These are phyloP conservation scores for Podila clonocystis DNA, from an alignment of 192 early-diverging fungal genomes.

Conservation along the genomic window DNA sequence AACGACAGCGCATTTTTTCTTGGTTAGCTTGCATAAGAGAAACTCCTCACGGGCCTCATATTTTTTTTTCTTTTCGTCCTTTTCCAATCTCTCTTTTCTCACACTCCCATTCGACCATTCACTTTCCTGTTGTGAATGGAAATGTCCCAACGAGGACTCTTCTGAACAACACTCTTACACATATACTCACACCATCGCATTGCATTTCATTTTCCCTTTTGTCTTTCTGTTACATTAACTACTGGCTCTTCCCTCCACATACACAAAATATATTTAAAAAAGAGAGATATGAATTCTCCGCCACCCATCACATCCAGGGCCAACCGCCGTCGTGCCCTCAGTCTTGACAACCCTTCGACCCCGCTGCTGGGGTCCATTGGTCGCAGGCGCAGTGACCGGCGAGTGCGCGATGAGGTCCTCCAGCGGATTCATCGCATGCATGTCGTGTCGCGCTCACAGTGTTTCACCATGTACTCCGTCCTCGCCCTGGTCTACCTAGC, in stretches of 20 bases:
- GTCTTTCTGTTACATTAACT: neutral
- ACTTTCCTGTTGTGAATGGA: neutral
- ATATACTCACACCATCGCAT: no score
- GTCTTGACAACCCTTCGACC: conserved; percentile 27
- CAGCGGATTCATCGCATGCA: conserved; percentile 20
- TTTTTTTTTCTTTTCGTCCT: neutral
- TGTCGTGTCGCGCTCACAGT: conserved; percentile 23
- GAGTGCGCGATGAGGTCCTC: conserved; percentile 28
- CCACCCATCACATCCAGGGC: conserved; percentile 38
- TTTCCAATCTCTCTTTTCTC: neutral
- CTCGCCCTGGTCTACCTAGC: conserved; percentile 13
- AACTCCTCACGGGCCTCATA: neutral
- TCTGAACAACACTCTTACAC: no score
- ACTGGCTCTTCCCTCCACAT: neutral
- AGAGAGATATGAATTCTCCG: conserved; percentile 23
- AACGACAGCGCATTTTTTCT: no score
- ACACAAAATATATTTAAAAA: no score
- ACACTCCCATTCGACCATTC: neutral
- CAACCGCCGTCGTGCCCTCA: conserved; percentile 42
- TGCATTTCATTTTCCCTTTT: neutral
- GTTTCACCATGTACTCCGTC: conserved; percentile 24
- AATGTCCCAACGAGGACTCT: neutral
- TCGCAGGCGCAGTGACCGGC: conserved; percentile 20
- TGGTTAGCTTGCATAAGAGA: no score
- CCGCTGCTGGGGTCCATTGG: conserved; percentile 33